Base-by-base conservation (phyloP, 805 yeast species). In the Metschnikowia santaceciliae region DNA sequence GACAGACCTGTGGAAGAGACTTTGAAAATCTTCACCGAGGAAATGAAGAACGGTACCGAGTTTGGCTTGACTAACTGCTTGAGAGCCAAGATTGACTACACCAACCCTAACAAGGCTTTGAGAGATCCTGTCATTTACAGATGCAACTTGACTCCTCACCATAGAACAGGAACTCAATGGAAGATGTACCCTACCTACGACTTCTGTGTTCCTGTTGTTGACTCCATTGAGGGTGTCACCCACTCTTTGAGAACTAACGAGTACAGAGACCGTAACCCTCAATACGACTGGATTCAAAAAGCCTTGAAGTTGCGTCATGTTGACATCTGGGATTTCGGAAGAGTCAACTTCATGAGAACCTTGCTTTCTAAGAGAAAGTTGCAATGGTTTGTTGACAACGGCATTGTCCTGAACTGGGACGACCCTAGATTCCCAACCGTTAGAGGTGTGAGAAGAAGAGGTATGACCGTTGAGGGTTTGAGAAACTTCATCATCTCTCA, bases 381-480 rank as follows among this genome's bases (percentile, higher is more conserved):
- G 67, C 99, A 95, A 77, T 94, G 99, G 99, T 90, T 94, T 72
- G 99, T 94, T 56, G 98, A 94, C 77, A 86, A 89, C 70, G 76
- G 81, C 40, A 78, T 86, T 62, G 99, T 94, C 52, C 64, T 80
- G 22, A 90, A 90, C 75, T 94, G 99, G 99, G 97, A 94, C 66
- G 99, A 94, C 71, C 99, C 99, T 62, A 82, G 99, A 71, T 94
- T 94, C 90, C 99, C 99, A 61, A 94, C 99, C 43, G 96, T 94
- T 37, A 86, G 98, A 72, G 99, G 99, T 77, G 97, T 92, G 48
- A 89, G 97, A 78, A 86, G 99, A 80, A 88, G 99, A 78, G 99
- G 99, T 77, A 94, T 94, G 99, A 84, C 97, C 37, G 95, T 94
- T 56, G 97, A 94, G 76, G 99, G 98, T 59, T 82, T 94, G 70